Evolutionary conservation across 257 asterid species (phyloP).

Genomic region (Handroanthus guayacan): DNA sequence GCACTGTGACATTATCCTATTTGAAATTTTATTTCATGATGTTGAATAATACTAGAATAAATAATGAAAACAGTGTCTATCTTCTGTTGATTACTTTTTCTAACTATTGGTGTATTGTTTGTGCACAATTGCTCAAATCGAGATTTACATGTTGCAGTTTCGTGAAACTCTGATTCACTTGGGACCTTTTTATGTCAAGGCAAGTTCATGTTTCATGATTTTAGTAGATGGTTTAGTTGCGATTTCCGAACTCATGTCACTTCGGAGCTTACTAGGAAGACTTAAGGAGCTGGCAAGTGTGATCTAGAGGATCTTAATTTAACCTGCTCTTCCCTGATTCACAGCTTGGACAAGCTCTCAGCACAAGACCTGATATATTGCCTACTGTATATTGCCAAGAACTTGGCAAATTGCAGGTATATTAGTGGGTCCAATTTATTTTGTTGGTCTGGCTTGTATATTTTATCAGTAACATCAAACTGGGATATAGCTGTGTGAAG

Average conservation of each 20-base stretch:
- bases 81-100: constrained; percentile 15
- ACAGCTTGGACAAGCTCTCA: constrained; percentile 98
- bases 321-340: constrained; percentile 36
- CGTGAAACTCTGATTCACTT: constrained; percentile 84
- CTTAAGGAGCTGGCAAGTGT: background rate
- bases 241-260: too few species aligned
- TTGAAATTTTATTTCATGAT: background rate
- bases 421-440: constrained; percentile 29
- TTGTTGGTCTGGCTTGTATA: background rate
- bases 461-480: constrained; percentile 15
- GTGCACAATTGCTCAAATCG: constrained; percentile 35
- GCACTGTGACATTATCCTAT: constrained; percentile 4
- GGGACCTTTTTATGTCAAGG: constrained; percentile 99
- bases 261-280: too few species aligned
- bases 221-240: constrained; percentile 19
- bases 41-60: background rate
- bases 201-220: constrained; percentile 48
- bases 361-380: constrained; percentile 96
- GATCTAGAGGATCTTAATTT: constrained; percentile 30
- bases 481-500: background rate
- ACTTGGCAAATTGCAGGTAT: constrained; percentile 91
- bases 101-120: constrained; percentile 15
- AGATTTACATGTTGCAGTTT: constrained; percentile 71
- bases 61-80: constrained; percentile 5
- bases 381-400: constrained; percentile 92